Percentiles rank a stretch among this genome's conserved stretches.
These are phyloP conservation scores for Dactylellina sp. DNA, from an alignment of 2,329 filamentous ascomycete genomes.

Conservation along the genomic window DNA sequence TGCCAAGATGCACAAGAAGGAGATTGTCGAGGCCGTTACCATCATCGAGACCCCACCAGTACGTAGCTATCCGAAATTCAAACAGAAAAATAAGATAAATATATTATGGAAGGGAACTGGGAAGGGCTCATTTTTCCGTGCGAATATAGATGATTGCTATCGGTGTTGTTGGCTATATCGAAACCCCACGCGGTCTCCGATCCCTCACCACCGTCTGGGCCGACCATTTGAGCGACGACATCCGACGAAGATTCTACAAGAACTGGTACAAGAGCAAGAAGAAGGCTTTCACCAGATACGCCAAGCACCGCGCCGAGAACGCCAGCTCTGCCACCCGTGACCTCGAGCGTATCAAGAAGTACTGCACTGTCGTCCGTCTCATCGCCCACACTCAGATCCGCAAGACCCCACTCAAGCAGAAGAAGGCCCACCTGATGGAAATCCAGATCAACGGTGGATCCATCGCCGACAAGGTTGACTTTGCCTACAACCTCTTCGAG, in stretches of 20 bases:
- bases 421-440: conserved; percentile 99
- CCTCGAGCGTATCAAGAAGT: conserved; percentile 99
- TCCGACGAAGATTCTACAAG: conserved; percentile 99
- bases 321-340: conserved; percentile 90
- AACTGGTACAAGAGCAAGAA: conserved; percentile 99
- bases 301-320: conserved; percentile 99
- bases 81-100: conserved; percentile 7
- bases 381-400: conserved; percentile 99
- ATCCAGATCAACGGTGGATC: conserved; percentile 99
- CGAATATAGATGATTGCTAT: conserved; percentile 92
- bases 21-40: conserved; percentile 88
- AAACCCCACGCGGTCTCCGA: conserved; percentile 98
- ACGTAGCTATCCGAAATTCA: conserved; percentile 67
- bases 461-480: conserved; percentile 95
- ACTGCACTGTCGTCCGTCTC: conserved; percentile 99
- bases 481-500: conserved; percentile 96
- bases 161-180: conserved; percentile 99
- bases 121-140: conserved; percentile 61
- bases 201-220: conserved; percentile 99
- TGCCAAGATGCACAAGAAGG: conserved; percentile 99
- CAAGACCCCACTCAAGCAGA: conserved; percentile 99
- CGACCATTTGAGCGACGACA: conserved; percentile 97
- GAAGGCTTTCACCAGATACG: conserved; percentile 99
- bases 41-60: conserved; percentile 95
- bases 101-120: conserved; percentile 12